Evolutionary conservation across 306 rosid species (phyloP), one percentile per base, ranked within the genome.

Genomic region (Quercus cerris): DNA sequence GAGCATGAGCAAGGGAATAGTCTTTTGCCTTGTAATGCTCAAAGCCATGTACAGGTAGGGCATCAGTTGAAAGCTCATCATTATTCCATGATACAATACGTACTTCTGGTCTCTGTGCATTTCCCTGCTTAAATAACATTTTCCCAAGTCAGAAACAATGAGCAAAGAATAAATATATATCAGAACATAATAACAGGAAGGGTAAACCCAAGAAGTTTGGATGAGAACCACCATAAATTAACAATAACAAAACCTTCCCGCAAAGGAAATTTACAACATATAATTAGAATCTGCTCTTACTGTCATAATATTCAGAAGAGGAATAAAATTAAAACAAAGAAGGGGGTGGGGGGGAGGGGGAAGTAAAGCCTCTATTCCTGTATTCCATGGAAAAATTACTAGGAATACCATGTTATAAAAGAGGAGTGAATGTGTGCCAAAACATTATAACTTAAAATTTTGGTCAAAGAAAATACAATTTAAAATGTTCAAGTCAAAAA

Each of bases 21-120:
- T 95, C 99, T 33, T 95, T 93, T 73, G 96, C 98, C 91, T 89
- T 93, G 94, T 90, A 93, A 90, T 93, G 98, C 90, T 95, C 99
- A 81, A 93, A 95, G 22, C 99, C 98, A 75, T 82, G 92, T 75
- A 95, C 98, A 55, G 99, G 99, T 72, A 95, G 82, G 80, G 99
- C 97, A 85, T 95, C 99, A 9, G 97, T 93, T 51, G 99, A 95
- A 84, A 89, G 94, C 68, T 95, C 99, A 70, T 95, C 98, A 87
- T 90, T 95, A 72, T 81, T 95, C 99, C 98, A 89, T 70, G 99
- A 80, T 71, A 95, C 93, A 31, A 95, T 52, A 62, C 95, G 96
- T 70, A 95, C 90, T 91, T 95, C 99, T 64, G 99, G 99, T 87
- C 98, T 88, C 76, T 91, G 97, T 74, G 93, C 99, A 88, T 87